A percentile compares a stretch with the other conserved stretches of the same genome.
These are phyloP conservation scores for Cladosporium phlei DNA, from an alignment of 2,329 filamentous ascomycete genomes.

Conservation along the genomic window DNA sequence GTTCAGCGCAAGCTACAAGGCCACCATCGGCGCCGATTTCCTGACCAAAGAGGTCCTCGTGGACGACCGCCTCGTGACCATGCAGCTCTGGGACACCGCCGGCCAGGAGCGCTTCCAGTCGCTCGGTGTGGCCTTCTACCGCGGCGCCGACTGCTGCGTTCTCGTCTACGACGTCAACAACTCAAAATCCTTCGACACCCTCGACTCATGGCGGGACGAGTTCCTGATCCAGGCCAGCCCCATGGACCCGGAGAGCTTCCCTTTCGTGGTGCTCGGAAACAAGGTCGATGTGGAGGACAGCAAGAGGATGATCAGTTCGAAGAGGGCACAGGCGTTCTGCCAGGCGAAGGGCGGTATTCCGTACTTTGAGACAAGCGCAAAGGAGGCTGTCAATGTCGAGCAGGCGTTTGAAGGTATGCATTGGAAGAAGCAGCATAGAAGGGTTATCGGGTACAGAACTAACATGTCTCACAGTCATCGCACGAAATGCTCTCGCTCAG, in stretches of 20 bases:
- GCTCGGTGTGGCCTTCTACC: conserved; percentile 93
- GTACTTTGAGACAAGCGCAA: conserved; percentile 98
- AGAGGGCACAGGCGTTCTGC: conserved; percentile 95
- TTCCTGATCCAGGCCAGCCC: conserved; percentile 97
- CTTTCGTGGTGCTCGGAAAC: conserved; percentile 96
- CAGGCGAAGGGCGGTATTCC: conserved; percentile 96
- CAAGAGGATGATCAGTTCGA: conserved; percentile 92
- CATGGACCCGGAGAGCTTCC: conserved; percentile 93
- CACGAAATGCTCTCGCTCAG: conserved; percentile 88
- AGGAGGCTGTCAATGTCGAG: conserved; percentile 97
- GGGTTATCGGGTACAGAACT: conserved; percentile 6
- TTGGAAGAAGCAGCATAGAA: background rate
- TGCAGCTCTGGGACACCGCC: conserved; percentile 99
- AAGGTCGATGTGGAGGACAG: conserved; percentile 99
- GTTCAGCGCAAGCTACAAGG: conserved; percentile 99
- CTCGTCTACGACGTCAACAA: conserved; percentile 99
- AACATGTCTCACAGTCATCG: conserved; percentile 64
- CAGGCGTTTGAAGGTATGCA: conserved; percentile 64
- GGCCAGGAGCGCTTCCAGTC: conserved; percentile 98
- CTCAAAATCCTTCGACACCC: conserved; percentile 95
- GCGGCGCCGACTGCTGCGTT: conserved; percentile 95
- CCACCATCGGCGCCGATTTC: conserved; percentile 97
- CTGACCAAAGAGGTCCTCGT: conserved; percentile 96
- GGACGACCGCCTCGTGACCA: conserved; percentile 93
- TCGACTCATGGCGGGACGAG: conserved; percentile 98